phyloP scores from a whole-genome alignment of 495 filamentous ascomycete species.

The Neurospora intermedia region DNA sequence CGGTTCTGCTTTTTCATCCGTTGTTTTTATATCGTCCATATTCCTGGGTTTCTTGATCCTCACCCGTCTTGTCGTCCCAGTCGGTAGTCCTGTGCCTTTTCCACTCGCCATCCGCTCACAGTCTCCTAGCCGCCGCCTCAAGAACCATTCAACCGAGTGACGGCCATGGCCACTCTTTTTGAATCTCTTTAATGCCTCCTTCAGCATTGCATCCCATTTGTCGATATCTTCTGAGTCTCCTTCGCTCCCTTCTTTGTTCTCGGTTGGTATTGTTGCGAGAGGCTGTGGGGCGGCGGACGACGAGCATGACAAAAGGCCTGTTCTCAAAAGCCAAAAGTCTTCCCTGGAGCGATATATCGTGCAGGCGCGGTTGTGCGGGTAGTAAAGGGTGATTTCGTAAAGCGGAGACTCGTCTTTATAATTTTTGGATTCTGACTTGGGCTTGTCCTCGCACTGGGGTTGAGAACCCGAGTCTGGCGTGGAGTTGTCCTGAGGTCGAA shows the following conservation, averaged over 20 bases:
- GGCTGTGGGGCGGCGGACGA: not conserved
- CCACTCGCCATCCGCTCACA: slow-evolving; percentile 7
- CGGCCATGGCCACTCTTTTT: slow-evolving; percentile 6
- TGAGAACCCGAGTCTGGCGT: not conserved
- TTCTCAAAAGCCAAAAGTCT: slow-evolving; percentile 14
- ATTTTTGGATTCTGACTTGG: not conserved
- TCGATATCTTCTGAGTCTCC: not conserved
- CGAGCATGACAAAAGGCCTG: not conserved
- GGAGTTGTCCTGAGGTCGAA: not conserved
- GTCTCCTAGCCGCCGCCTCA: slow-evolving; percentile 21
- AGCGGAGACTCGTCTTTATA: slow-evolving; percentile 1
- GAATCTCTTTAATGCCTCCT: slow-evolving; percentile 3
- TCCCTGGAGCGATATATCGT: slow-evolving; percentile 16
- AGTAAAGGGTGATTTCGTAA: slow-evolving; percentile 19
- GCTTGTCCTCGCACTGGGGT: not conserved
- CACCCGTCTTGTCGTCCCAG: not conserved
- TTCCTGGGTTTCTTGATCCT: not conserved
- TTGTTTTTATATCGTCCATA: not conserved
- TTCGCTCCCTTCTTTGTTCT: not conserved
- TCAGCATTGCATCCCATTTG: not conserved
- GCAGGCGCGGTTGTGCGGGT: slow-evolving; percentile 23
- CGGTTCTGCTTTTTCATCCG: not conserved
- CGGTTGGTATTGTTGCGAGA: not conserved
- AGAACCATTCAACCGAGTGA: slow-evolving; percentile 16
- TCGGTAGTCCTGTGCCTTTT: not conserved